These are phyloP conservation scores for Penicillium chermesinum DNA, from an alignment of 495 filamentous ascomycete genomes.

Conservation along the genomic window DNA sequence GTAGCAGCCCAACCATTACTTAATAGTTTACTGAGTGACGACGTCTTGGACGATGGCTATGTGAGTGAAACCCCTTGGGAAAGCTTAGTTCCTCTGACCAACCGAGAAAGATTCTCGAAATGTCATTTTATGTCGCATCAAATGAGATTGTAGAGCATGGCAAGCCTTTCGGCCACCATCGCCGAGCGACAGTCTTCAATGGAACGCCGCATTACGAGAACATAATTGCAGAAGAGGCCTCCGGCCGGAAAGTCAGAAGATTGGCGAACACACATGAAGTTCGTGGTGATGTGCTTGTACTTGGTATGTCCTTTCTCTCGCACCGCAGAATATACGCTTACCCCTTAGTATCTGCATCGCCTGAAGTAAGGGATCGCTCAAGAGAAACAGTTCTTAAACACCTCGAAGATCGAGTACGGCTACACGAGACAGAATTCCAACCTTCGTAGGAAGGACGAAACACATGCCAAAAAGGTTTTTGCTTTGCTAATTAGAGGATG, in stretches of 20 bases:
- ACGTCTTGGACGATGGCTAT: constrained; percentile 14
- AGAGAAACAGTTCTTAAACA: constrained; percentile 5
- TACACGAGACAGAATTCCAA: constrained; percentile 6
- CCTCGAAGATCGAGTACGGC: constrained; percentile 3
- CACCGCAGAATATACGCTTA: neutral
- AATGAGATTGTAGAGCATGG: constrained; percentile 3
- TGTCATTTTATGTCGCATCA: constrained; percentile 11
- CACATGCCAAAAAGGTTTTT: neutral
- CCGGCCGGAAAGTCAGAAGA: constrained; percentile 4
- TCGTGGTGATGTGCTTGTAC: constrained; percentile 2
- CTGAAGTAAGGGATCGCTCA: constrained; percentile 1
- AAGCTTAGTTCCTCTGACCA: neutral
- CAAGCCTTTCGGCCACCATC: constrained; percentile 6
- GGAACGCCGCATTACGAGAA: constrained; percentile 1
- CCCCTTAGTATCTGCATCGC: constrained; percentile 5
- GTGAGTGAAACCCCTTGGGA: constrained; percentile 1
- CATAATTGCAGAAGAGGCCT: constrained; percentile 8
- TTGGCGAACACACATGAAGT: constrained; percentile 6
- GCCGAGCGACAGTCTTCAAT: constrained; percentile 5
- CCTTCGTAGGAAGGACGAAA: neutral
- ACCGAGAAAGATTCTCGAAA: constrained; percentile 12
- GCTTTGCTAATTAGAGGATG: neutral
- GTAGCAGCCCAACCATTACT: constrained; percentile 8
- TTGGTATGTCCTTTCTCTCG: constrained; percentile 1
- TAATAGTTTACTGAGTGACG: constrained; percentile 12